A percentile compares a stretch with the other conserved stretches of the same genome.
Evolutionary conservation across 2,329 filamentous ascomycete species (phyloP).

Genomic region (Paecilomyces formosus): DNA sequence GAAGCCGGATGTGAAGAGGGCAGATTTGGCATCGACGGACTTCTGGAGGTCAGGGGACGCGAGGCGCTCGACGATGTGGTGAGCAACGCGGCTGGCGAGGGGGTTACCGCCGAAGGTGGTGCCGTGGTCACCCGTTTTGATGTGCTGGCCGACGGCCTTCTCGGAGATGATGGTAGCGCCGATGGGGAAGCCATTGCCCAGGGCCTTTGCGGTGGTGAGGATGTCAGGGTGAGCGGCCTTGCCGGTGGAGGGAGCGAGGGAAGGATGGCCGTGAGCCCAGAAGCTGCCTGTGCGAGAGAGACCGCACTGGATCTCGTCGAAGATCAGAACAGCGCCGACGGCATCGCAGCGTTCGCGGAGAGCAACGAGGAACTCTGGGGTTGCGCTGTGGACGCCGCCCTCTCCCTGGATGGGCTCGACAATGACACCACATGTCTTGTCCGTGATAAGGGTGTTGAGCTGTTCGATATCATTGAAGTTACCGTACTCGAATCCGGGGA

Average conservation of each 20-base stretch:
- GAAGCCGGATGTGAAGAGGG: slow-evolving; percentile 53
- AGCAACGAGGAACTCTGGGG: slow-evolving; percentile 72
- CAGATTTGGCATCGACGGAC: slow-evolving; percentile 61
- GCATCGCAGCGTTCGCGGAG: slow-evolving; percentile 78
- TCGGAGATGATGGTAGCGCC: slow-evolving; percentile 68
- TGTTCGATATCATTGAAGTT: slow-evolving; percentile 72
- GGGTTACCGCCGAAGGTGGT: slow-evolving; percentile 94
- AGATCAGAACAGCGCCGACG: slow-evolving; percentile 82
- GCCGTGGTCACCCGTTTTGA: slow-evolving; percentile 74
- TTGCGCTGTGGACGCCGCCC: slow-evolving; percentile 81
- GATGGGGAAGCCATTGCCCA: slow-evolving; percentile 94
- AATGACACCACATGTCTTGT: slow-evolving; percentile 86
- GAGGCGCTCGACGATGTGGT: slow-evolving; percentile 75
- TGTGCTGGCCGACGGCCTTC: slow-evolving; percentile 58
- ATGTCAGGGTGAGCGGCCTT: slow-evolving; percentile 84
- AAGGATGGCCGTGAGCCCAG: slow-evolving; percentile 77
- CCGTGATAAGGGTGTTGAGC: slow-evolving; percentile 67
- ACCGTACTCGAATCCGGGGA: slow-evolving; percentile 85
- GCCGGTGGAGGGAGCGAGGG: slow-evolving; percentile 35
- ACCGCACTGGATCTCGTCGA: slow-evolving; percentile 97
- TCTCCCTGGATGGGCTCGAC: slow-evolving; percentile 97
- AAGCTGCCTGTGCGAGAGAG: slow-evolving; percentile 77
- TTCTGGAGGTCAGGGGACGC: slow-evolving; percentile 63
- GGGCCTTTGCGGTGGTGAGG: slow-evolving; percentile 87
- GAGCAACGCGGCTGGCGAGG: slow-evolving; percentile 72